A percentile compares a stretch with the other conserved stretches of the same genome.
Evolutionary conservation across 2,329 filamentous ascomycete species (phyloP).

Genomic region (Xylaria sp.): DNA sequence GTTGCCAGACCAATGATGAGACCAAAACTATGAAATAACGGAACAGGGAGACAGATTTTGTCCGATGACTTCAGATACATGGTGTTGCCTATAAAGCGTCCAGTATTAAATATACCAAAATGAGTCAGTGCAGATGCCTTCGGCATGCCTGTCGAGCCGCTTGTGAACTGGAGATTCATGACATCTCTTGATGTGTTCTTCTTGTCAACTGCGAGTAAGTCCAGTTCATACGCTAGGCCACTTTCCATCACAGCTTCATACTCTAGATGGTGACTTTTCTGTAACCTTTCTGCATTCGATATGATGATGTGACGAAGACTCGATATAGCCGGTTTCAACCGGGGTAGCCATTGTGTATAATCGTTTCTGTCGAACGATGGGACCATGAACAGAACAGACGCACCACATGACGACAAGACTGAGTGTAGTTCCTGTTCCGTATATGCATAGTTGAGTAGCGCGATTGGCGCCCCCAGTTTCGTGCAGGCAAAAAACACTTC

Average conservation of each 20-base stretch:
- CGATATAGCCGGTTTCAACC: not conserved
- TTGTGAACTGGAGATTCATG: not conserved
- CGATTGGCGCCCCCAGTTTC: not conserved
- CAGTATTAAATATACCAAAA: not conserved
- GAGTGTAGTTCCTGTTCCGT: not conserved
- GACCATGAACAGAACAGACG: not conserved
- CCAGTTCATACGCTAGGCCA: not conserved
- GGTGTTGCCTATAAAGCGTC: not conserved
- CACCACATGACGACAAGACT: not conserved
- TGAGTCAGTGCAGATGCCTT: not conserved
- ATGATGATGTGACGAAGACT: not conserved
- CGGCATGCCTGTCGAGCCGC: not conserved
- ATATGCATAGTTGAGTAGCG: not conserved
- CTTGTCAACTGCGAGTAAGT: not conserved
- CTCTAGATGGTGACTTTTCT: not conserved
- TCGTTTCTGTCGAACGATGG: not conserved
- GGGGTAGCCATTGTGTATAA: not conserved
- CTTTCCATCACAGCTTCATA: not conserved
- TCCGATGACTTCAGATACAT: not conserved
- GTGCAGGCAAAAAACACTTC: not conserved
- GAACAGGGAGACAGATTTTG: conserved; percentile 1
- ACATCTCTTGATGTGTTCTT: not conserved
- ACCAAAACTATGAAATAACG: not conserved
- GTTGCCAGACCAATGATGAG: not conserved
- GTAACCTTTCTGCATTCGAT: not conserved